Conservation (phyloP, 73 alveolate genomes). For the Symbiodinium natans region DNA sequence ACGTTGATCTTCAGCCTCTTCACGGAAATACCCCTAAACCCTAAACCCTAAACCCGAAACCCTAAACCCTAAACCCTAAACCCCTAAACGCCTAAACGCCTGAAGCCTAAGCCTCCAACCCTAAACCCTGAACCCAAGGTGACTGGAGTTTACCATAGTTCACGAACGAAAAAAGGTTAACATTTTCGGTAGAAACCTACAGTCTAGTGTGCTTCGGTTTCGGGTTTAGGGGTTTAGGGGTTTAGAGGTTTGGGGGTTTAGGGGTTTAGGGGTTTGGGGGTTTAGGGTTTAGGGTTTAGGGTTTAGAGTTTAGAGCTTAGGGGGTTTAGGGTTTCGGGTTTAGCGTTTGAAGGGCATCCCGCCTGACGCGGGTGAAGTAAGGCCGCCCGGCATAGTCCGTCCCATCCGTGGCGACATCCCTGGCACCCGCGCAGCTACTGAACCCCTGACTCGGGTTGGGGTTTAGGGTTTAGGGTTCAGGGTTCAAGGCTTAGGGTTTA, state of each 20-base stretch:
- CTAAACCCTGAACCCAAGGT: too few relatives aligned
- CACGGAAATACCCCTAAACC: background rate
- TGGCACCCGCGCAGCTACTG: background rate
- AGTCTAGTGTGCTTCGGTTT: background rate
- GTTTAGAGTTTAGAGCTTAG: background rate
- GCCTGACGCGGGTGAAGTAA: slow-evolving; percentile 19
- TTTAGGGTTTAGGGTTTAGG: background rate
- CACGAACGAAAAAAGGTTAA: too few relatives aligned
- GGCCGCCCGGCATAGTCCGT: slow-evolving; percentile 58
- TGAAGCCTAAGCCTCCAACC: too few relatives aligned
- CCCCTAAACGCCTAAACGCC: too few relatives aligned
- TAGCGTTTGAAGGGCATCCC: background rate
- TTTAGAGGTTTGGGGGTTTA: too few relatives aligned
- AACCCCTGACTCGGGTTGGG: background rate
- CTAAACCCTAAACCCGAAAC: background rate
- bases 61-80: too few relatives aligned
- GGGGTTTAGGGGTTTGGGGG: background rate
- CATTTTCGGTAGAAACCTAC: background rate
- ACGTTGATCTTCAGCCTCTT: slow-evolving; percentile 60
- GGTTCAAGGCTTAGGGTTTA: too few relatives aligned
- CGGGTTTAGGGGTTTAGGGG: background rate
- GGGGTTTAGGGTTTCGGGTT: background rate
- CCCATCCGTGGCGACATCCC: slow-evolving; percentile 49
- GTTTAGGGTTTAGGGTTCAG: too few relatives aligned
- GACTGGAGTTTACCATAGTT: too few relatives aligned